Conservation (phyloP, 805 yeast species). For the Priceomyces haplophilus region DNA sequence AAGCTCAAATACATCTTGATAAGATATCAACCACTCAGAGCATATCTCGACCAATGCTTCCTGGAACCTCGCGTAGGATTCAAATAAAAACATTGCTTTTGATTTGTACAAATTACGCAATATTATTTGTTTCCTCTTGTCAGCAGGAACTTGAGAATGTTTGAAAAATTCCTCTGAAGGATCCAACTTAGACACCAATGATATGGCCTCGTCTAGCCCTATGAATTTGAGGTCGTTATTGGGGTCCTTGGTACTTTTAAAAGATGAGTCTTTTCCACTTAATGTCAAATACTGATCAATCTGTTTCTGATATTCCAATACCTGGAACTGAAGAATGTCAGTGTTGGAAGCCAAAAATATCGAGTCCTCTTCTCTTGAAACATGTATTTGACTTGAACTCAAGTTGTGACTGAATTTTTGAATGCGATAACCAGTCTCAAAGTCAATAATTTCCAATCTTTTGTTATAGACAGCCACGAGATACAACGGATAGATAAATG, state of each 20-base stretch:
- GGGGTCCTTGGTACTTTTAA: conserved; percentile 21
- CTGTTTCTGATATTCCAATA: conserved; percentile 29
- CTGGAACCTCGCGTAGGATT: conserved; percentile 31
- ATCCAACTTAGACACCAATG: conserved; percentile 25
- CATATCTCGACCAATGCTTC: conserved; percentile 39
- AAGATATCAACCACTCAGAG: conserved; percentile 40
- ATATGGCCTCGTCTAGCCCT: conserved; percentile 35
- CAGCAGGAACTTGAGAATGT: conserved; percentile 9
- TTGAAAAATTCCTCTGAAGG: conserved; percentile 24
- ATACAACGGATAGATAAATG: conserved; percentile 32
- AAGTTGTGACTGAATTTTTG: conserved; percentile 35
- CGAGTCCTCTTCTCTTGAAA: conserved; percentile 10
- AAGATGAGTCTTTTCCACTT: conserved; percentile 15
- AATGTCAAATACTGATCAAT: conserved; percentile 32
- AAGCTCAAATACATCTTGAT: conserved; percentile 29
- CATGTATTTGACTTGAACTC: conserved; percentile 20
- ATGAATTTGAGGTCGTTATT: conserved; percentile 25
- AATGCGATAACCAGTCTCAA: conserved; percentile 31
- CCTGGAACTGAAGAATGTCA: conserved; percentile 30
- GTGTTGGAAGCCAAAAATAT: conserved; percentile 26
- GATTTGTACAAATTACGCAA: conserved; percentile 34
- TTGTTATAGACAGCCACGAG: conserved; percentile 29
- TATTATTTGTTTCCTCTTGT: conserved; percentile 26
- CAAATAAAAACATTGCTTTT: conserved; percentile 32
- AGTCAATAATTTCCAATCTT: conserved; percentile 33